Percentiles rank a stretch among this genome's conserved stretches.
These are phyloP conservation scores for Macrophomina tecta DNA, from an alignment of 2,329 filamentous ascomycete genomes.

Conservation along the genomic window DNA sequence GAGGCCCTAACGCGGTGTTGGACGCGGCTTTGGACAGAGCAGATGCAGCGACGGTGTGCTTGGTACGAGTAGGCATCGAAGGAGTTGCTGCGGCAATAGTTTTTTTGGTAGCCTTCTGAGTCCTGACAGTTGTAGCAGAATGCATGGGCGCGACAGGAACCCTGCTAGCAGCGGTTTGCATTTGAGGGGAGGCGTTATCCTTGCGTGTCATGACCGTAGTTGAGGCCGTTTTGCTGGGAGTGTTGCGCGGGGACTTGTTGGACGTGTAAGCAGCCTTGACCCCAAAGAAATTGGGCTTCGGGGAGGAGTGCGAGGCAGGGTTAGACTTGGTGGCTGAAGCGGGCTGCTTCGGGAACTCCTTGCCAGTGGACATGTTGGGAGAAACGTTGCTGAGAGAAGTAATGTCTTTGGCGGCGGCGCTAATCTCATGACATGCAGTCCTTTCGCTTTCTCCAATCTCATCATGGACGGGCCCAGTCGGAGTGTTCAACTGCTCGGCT, in stretches of 20 bases:
- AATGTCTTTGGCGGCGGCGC: no score
- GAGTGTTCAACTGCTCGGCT: no score
- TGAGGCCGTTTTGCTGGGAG: neutral
- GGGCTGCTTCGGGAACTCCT: neutral
- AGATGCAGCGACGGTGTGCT: neutral
- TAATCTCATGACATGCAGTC: no score
- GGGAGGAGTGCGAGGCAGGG: neutral
- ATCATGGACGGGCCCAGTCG: no score
- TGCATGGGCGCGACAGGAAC: neutral
- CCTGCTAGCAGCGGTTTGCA: neutral
- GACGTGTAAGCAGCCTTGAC: neutral
- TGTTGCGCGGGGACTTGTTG: neutral
- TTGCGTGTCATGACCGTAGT: no score
- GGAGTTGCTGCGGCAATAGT: no score
- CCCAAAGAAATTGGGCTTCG: neutral
- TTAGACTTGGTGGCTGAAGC: neutral
- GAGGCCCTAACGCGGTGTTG: neutral
- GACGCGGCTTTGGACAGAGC: neutral
- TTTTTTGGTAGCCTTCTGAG: neutral
- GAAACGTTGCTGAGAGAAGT: no score
- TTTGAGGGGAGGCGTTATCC: no score
- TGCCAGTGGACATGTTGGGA: no score
- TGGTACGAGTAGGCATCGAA: no score
- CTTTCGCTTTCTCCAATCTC: no score
- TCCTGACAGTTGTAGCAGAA: neutral